phyloP scores from a whole-genome alignment of 1,139 yeast species.

The Pichia sp. region DNA sequence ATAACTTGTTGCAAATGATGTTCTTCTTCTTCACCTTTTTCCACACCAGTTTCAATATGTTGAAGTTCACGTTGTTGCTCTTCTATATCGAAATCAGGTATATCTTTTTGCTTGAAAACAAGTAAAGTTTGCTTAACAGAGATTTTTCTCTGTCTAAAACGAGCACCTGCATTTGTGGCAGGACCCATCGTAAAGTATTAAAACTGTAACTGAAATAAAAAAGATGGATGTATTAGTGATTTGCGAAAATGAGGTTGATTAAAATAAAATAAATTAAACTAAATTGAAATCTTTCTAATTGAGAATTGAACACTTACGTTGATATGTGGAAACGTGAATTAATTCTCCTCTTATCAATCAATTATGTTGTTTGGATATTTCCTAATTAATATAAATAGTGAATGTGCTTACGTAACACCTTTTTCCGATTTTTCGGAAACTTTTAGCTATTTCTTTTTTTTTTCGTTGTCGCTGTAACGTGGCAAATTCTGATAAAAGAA shows the following conservation, averaged over 20 bases:
- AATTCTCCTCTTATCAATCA: too few relatives aligned
- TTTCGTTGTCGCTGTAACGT: background rate
- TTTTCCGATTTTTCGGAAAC: background rate
- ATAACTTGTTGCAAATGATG: conserved; percentile 91
- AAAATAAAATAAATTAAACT: background rate
- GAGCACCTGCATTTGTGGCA: conserved; percentile 44
- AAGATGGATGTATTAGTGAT: too few relatives aligned
- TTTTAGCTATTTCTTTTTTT: background rate
- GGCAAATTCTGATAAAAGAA: too few relatives aligned
- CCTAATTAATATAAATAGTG: too few relatives aligned
- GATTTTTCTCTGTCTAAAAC: conserved; percentile 87
- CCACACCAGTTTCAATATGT: conserved; percentile 95
- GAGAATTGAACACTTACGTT: background rate
- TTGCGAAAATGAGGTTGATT: too few relatives aligned
- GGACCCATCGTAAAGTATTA: conserved; percentile 24
- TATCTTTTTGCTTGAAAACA: conserved; percentile 68
- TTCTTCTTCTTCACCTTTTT: conserved; percentile 95
- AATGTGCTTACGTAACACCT: background rate
- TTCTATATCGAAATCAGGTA: conserved; percentile 71
- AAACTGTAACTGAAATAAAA: too few relatives aligned
- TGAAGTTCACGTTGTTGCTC: conserved; percentile 80
- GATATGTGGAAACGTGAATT: too few relatives aligned
- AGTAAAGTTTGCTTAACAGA: conserved; percentile 86
- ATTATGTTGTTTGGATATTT: too few relatives aligned
- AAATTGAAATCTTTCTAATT: too few relatives aligned